These are phyloP conservation scores for Aspergillus uvarum DNA, from an alignment of 2,329 filamentous ascomycete species.

Conservation along the genomic window DNA sequence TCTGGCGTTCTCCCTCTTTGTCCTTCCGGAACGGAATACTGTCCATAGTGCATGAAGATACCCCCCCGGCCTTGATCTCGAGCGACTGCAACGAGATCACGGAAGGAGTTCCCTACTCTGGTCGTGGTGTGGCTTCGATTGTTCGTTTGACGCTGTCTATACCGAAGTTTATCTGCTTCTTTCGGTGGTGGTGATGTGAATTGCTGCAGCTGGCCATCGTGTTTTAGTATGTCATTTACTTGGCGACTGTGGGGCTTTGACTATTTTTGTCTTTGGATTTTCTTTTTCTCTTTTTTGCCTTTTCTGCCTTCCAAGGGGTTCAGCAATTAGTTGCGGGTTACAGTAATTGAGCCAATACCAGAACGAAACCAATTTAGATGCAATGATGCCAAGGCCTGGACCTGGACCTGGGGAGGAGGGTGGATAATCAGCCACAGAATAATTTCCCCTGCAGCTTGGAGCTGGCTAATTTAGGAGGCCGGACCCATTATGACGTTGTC, in stretches of 20 bases:
- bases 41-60: slow-evolving; percentile 38
- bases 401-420: neutral
- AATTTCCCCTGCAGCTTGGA: neutral
- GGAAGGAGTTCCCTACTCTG: slow-evolving; percentile 26
- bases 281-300: neutral
- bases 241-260: neutral
- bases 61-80: slow-evolving; percentile 30
- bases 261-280: neutral
- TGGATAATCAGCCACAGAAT: neutral
- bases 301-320: neutral
- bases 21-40: slow-evolving; percentile 26
- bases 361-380: neutral
- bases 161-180: slow-evolving; percentile 2
- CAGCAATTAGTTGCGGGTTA: slow-evolving; percentile 6
- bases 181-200: neutral
- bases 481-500: slow-evolving; percentile 3
- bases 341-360: slow-evolving; percentile 5
- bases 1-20: slow-evolving; percentile 26
- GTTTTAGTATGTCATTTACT: slow-evolving; percentile 24
- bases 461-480: neutral
- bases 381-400: neutral
- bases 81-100: slow-evolving; percentile 23
- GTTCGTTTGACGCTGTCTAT: slow-evolving; percentile 19
- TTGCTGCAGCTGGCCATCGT: slow-evolving; percentile 10
- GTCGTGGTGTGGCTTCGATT: slow-evolving; percentile 27